A percentile compares a stretch with the other conserved stretches of the same genome.
phyloP scores from a whole-genome alignment of 2,329 filamentous ascomycete species.

The Daldinia eschscholtzii region DNA sequence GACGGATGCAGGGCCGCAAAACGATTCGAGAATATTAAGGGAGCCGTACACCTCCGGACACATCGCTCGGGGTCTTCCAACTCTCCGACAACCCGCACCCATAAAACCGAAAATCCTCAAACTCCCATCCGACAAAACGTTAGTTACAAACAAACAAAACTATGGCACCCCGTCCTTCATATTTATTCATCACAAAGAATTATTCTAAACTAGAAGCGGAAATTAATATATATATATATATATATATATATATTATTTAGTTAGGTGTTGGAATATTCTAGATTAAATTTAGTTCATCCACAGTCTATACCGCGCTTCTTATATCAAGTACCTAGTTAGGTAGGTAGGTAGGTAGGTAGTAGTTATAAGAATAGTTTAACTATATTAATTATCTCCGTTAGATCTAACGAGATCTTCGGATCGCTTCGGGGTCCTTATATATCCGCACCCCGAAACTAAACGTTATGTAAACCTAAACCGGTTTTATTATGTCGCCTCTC shows the following conservation, averaged over 20 bases:
- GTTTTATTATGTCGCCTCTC: neutral
- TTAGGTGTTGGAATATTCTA: neutral
- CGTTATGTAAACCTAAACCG: neutral
- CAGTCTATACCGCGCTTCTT: no score
- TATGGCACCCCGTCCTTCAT: neutral
- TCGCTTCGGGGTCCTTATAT: slow-evolving; percentile 21
- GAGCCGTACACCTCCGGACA: slow-evolving; percentile 20
- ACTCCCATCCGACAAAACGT: neutral
- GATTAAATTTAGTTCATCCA: neutral
- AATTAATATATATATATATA: no score
- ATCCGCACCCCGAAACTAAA: slow-evolving; percentile 23
- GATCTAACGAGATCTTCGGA: slow-evolving; percentile 9
- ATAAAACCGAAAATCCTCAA: slow-evolving; percentile 12
- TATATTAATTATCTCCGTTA: slow-evolving; percentile 8
- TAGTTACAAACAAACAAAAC: neutral
- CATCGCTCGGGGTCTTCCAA: slow-evolving; percentile 38
- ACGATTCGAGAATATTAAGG: slow-evolving; percentile 21
- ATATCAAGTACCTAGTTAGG: no score
- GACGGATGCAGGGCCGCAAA: neutral
- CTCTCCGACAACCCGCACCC: slow-evolving; percentile 38
- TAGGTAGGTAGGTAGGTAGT: no score
- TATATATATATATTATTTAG: neutral
- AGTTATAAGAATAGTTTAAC: neutral
- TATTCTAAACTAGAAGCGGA: neutral
- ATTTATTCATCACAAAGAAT: neutral